Percentiles rank a stretch among this genome's conserved stretches.
Conservation (phyloP, 495 filamentous ascomycete species). For the Aspergillus leporis region DNA sequence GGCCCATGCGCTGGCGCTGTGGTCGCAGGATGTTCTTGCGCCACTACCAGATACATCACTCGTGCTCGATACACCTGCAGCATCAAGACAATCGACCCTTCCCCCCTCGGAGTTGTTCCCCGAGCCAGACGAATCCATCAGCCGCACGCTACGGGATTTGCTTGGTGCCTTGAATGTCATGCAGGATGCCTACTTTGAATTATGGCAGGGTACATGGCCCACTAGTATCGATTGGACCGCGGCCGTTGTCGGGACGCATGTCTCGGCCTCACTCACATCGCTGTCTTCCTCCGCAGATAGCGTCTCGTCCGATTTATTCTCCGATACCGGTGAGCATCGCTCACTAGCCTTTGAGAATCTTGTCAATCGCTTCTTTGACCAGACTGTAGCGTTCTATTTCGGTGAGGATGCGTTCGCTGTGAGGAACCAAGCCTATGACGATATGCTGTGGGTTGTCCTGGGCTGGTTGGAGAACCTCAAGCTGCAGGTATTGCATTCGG, state of each 20-base stretch:
- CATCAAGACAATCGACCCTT: conserved; percentile 15
- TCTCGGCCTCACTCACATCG: conserved; percentile 67
- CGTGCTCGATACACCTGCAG: conserved; percentile 12
- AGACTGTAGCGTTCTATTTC: conserved; percentile 77
- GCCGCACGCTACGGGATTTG: conserved; percentile 42
- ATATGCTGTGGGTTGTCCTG: conserved; percentile 96
- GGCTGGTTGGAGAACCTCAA: conserved; percentile 85
- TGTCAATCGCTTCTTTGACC: conserved; percentile 79
- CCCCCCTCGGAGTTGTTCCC: conserved; percentile 1
- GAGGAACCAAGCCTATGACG: conserved; percentile 83
- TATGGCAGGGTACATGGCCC: conserved; percentile 83
- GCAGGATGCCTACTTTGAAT: conserved; percentile 74
- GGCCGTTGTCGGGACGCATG: conserved; percentile 79
- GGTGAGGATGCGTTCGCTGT: conserved; percentile 79
- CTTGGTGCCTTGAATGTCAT: conserved; percentile 68
- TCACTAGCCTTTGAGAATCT: conserved; percentile 64
- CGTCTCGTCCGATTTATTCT: conserved; percentile 17
- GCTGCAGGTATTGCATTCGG: conserved; percentile 70
- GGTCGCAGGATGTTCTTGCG: conserved; percentile 28
- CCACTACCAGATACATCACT: conserved; percentile 15
- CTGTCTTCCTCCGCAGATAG: conserved; percentile 50
- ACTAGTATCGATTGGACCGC: conserved; percentile 91
- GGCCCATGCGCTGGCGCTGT: conserved; percentile 35
- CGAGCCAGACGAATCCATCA: conserved; percentile 17
- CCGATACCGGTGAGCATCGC: conserved; percentile 35